Percentiles rank a stretch among this genome's conserved stretches.
Evolutionary conservation across 2,329 filamentous ascomycete species (phyloP).

Genomic region (Sporothrix luriei): DNA sequence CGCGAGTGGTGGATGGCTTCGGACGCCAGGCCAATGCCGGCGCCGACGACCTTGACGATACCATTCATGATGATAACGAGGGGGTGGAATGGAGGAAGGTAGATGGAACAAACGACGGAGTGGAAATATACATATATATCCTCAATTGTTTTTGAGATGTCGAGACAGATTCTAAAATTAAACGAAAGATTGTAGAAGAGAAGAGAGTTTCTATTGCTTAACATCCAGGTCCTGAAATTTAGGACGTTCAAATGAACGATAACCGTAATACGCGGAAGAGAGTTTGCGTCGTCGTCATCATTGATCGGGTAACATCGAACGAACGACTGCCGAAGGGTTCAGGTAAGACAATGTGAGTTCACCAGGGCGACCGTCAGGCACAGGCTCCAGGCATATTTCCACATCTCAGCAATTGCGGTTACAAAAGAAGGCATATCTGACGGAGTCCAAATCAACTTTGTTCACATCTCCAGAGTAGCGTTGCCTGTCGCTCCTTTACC

Average conservation of each 20-base stretch:
- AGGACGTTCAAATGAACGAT: neutral
- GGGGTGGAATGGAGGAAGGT: neutral
- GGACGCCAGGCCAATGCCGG: constrained; percentile 36
- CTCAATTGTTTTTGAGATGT: no score
- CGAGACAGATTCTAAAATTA: no score
- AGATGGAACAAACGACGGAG: neutral
- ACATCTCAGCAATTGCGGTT: neutral
- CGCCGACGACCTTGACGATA: constrained; percentile 27
- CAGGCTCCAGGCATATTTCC: no score
- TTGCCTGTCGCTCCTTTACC: neutral
- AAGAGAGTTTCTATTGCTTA: neutral
- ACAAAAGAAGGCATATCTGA: constrained; percentile 11
- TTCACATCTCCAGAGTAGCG: neutral
- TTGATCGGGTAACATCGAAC: neutral
- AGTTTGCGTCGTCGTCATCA: constrained; percentile 2
- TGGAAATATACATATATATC: no score
- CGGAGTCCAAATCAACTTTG: neutral
- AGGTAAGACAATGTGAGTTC: neutral
- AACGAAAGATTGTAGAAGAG: neutral
- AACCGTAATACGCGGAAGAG: neutral
- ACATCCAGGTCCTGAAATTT: neutral
- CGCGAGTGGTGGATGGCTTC: constrained; percentile 37
- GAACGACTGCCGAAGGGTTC: neutral
- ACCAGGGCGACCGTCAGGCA: neutral
- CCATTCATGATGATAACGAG: constrained; percentile 10